Evolutionary conservation across 768 basidiomycete genomes (phyloP).

Genomic region (Mycena galopus): DNA sequence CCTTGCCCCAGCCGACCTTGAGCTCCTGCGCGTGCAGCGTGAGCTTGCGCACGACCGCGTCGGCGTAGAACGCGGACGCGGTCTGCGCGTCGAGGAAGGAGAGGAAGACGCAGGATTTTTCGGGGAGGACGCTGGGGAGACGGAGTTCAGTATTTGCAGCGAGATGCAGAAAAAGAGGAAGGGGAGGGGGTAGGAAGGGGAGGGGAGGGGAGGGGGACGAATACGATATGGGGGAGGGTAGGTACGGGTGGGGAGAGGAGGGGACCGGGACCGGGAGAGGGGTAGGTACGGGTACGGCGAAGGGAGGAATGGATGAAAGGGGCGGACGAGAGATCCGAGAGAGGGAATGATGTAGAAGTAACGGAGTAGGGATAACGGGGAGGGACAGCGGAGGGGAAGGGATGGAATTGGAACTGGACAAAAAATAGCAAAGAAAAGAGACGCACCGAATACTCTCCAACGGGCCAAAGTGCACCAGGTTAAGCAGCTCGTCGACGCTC

Average conservation of each 20-base stretch:
- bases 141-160: conserved; percentile 51
- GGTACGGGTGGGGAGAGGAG: not conserved
- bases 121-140: conserved; percentile 86
- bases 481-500: conserved; percentile 97
- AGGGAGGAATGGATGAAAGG: too few species aligned
- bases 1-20: conserved; percentile 99
- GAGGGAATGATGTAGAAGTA: too few species aligned
- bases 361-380: too few species aligned
- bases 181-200: not conserved
- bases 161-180: not conserved
- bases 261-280: too few species aligned
- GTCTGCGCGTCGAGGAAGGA: conserved; percentile 96
- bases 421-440: not conserved
- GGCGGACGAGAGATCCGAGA: too few species aligned
- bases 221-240: conserved; percentile 75
- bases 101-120: conserved; percentile 98
- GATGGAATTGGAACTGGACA: too few species aligned
- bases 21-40: conserved; percentile 95
- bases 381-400: too few species aligned
- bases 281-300: too few species aligned
- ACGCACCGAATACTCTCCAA: conserved; percentile 85
- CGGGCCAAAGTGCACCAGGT: conserved; percentile 97
- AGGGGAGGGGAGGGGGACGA: not conserved
- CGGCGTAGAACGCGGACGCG: conserved; percentile 97
- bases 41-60: conserved; percentile 95